Evolutionary conservation across 192 early-diverging fungal species (phyloP).

Genomic region (Linnemannia schmuckeri): DNA sequence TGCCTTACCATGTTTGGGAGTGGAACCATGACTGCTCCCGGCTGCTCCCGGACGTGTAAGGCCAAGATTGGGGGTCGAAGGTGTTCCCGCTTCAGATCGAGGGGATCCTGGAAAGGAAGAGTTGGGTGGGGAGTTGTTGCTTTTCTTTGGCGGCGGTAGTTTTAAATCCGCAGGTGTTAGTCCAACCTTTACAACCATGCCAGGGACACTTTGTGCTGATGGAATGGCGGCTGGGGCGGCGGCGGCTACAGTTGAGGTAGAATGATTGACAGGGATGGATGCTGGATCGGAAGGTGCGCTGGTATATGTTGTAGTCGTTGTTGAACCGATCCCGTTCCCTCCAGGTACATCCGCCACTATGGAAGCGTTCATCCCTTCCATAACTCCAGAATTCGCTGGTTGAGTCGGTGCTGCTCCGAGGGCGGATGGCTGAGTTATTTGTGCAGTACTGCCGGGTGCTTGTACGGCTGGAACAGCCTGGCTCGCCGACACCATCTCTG

Average conservation of each 20-base stretch:
- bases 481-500: conserved; percentile 23
- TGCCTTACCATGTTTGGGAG: conserved; percentile 22
- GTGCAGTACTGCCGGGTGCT: background rate
- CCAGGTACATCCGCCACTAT: background rate
- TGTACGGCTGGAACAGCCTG: background rate
- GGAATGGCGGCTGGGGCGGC: background rate
- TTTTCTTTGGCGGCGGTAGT: conserved; percentile 36
- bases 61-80: background rate
- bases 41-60: background rate
- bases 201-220: background rate
- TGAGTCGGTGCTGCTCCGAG: background rate
- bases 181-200: conserved; percentile 28
- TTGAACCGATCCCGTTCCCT: background rate
- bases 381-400: background rate
- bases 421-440: background rate
- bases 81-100: conserved; percentile 16
- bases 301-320: background rate
- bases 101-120: conserved; percentile 33
- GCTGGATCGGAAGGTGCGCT: background rate
- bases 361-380: background rate
- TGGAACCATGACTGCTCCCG: background rate
- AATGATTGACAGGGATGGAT: background rate
- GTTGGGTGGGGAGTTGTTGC: conserved; percentile 43
- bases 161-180: conserved; percentile 47
- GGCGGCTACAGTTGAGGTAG: background rate